Percentiles rank a stretch among this genome's conserved stretches.
Conservation (phyloP, 805 yeast species). For the Debaryomyces castellii region DNA sequence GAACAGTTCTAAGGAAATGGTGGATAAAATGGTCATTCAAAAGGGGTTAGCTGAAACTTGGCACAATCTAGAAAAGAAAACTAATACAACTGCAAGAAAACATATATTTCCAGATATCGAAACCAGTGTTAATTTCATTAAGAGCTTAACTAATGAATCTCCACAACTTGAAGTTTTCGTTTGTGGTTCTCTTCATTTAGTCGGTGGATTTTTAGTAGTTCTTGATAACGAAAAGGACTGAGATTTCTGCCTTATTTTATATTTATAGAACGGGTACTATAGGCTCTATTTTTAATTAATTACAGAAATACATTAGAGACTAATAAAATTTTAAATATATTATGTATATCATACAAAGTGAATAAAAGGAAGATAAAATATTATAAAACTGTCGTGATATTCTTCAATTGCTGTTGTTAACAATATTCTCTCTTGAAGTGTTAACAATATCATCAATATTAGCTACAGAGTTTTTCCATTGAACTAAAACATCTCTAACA, state of each 20-base stretch:
- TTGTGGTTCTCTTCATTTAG: conserved; percentile 90
- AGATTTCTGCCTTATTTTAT: background rate
- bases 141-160: conserved; percentile 41
- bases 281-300: background rate
- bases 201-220: conserved; percentile 90
- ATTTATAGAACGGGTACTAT: background rate
- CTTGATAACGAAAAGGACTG: conserved; percentile 51
- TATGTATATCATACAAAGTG: conserved; percentile 1
- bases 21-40: conserved; percentile 81
- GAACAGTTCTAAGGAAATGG: conserved; percentile 76
- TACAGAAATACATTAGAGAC: background rate
- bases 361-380: conserved; percentile 3
- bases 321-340: conserved; percentile 1
- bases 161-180: conserved; percentile 70
- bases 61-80: conserved; percentile 42
- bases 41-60: conserved; percentile 70
- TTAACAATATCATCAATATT: conserved; percentile 42
- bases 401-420: conserved; percentile 18
- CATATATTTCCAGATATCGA: conserved; percentile 75
- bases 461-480: conserved; percentile 41
- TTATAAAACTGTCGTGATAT: conserved; percentile 3
- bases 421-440: conserved; percentile 43
- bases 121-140: conserved; percentile 58
- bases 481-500: conserved; percentile 32
- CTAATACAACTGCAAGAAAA: conserved; percentile 27